Conservation (phyloP, 768 basidiomycete species). For the Daedalea quercina region DNA sequence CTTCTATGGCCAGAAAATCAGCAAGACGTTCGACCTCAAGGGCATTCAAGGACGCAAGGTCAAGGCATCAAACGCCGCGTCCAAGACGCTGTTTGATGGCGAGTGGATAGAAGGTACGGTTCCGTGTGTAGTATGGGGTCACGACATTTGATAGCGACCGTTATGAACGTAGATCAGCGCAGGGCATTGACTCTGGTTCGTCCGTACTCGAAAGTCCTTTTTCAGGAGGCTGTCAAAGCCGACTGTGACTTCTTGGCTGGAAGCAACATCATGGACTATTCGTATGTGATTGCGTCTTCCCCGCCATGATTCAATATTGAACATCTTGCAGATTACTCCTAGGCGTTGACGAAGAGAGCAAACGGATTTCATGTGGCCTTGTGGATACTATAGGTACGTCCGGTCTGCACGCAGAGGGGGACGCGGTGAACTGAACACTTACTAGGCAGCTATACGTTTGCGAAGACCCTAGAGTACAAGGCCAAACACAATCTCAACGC, state of each 20-base stretch:
- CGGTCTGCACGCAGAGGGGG: too few relatives aligned
- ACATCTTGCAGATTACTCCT: conserved; percentile 50
- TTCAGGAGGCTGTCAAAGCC: conserved; percentile 58
- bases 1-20: conserved; percentile 63
- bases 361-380: conserved; percentile 69
- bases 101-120: conserved; percentile 76
- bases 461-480: conserved; percentile 82
- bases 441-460: conserved; percentile 73
- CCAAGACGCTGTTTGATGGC: conserved; percentile 68
- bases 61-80: conserved; percentile 37
- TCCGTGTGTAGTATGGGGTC: not conserved
- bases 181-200: conserved; percentile 56
- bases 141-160: not conserved
- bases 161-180: conserved; percentile 46
- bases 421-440: not conserved
- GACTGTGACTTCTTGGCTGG: conserved; percentile 71
- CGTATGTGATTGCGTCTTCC: not conserved
- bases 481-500: conserved; percentile 71
- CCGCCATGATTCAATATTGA: not conserved
- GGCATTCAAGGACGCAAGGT: conserved; percentile 76
- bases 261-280: conserved; percentile 83
- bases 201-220: conserved; percentile 66
- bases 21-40: conserved; percentile 75
- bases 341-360: conserved; percentile 60
- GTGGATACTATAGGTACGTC: conserved; percentile 72